Evolutionary conservation across 805 yeast species (phyloP), one percentile per base, ranked within the genome.

Genomic region (Myxozyma monticola): DNA sequence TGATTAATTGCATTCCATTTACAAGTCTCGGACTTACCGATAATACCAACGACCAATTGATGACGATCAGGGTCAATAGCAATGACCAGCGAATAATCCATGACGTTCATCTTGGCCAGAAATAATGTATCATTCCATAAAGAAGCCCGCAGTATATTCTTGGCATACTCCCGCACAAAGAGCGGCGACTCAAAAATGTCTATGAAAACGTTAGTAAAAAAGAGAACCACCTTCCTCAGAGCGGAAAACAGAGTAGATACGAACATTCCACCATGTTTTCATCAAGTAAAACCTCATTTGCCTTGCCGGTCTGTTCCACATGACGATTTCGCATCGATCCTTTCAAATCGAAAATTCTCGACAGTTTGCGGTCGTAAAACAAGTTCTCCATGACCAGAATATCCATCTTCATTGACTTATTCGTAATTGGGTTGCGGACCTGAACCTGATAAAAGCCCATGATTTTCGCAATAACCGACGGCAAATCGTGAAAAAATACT

Each of bases 301-400:
- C 96, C 63, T 81, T 84, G 5, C 99, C 99, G 0, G 99, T 95
- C 66, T 91, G 96, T 60, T 90, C 85, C 31, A 91, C 99, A 63
- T 91, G 97, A 58, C 99, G 76, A 68, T 93, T 93, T 55, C 99
- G 75, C 98, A 93, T 93, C 0, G 98, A 90, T 0, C 99, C 99
- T 67, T 93, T 93, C 68, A 93, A 77, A 68, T 93, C 99, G 69
- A 93, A 93, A 40, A 91, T 89, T 56, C 97, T 72, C 12, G 88
- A 76, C 50, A 90, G 85, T 59, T 84, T 84, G 48, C 83, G 77
- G 58, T 86, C 85, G 67, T 89, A 91, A 64, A 93, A 93, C 50
- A 93, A 71, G 65, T 93, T 93, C 70, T 93, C 99, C 96, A 90
- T 91, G 33, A 93, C 90, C 54, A 95, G 75, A 21, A 91, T 85